phyloP scores from a whole-genome alignment of 495 filamentous ascomycete species.

The Penicillium alfredii region DNA sequence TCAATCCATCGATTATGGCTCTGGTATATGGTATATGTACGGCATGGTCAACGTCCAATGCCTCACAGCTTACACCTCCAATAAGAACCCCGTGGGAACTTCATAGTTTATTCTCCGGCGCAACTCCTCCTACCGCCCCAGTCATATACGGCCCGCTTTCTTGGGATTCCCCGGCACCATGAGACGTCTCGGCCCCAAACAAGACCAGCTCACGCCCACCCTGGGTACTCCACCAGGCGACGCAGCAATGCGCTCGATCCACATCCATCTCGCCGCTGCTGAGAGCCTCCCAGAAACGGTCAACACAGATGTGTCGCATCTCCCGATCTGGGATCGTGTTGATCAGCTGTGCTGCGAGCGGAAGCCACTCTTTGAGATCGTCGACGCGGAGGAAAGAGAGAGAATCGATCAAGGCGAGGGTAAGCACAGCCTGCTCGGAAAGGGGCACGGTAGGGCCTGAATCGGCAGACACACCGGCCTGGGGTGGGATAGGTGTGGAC shows the following conservation, averaged over 20 bases:
- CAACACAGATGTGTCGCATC: slow-evolving; percentile 60
- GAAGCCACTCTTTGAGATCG: slow-evolving; percentile 72
- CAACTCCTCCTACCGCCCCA: slow-evolving; percentile 45
- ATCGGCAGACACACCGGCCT: slow-evolving; percentile 26
- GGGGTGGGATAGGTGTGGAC: slow-evolving; percentile 38
- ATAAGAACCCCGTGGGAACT: no score
- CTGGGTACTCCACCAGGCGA: slow-evolving; percentile 78
- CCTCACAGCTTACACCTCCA: no score
- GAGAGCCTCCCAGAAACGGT: slow-evolving; percentile 80
- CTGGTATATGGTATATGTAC: slow-evolving; percentile 15
- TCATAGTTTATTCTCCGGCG: slow-evolving; percentile 41
- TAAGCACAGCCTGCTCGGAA: slow-evolving; percentile 76
- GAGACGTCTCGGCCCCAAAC: slow-evolving; percentile 46
- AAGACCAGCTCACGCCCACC: slow-evolving; percentile 63
- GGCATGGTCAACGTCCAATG: slow-evolving; percentile 9
- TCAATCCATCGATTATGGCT: neutral
- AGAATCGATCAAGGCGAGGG: slow-evolving; percentile 75
- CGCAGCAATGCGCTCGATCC: slow-evolving; percentile 70
- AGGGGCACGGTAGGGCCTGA: slow-evolving; percentile 35
- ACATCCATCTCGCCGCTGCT: slow-evolving; percentile 89
- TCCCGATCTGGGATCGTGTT: slow-evolving; percentile 52
- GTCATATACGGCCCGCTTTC: slow-evolving; percentile 49
- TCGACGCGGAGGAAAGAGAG: slow-evolving; percentile 66
- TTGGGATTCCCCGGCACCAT: slow-evolving; percentile 11
- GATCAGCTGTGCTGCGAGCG: slow-evolving; percentile 62